Base-by-base conservation (phyloP, 73 alveolate genomes). In the Paramecium sonneborni region DNA sequence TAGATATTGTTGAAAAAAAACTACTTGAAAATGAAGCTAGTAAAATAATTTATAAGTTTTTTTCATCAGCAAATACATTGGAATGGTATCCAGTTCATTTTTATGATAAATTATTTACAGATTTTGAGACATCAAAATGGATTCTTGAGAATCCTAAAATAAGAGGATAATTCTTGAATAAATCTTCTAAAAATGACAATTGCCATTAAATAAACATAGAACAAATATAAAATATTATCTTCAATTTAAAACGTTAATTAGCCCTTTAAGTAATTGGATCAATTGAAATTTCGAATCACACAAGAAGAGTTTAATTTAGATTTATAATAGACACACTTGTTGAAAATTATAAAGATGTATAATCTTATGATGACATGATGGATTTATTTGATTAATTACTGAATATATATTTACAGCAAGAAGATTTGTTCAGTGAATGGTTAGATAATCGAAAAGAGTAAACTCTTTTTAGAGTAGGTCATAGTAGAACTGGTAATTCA, bases 21-120 rank as follows among this genome's bases (percentile, higher is more conserved):
- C 38, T 72, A 12, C 55, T 34, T 20, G 90, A 79, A 79, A 79
- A 79, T 41, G 90, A 79, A 44, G 46, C 69, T 43, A 79, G 76
- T 79, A 79, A 79, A 79, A 23, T 24, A 2, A 30, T 79, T 2
- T 79, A 15, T 18, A 43, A 24, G 30, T 79, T 79, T 24, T 79
- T 79, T 46, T 39, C 14, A 23, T 30, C 69, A 30, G 76, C 90
- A 11, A 23, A 30, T 79, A 38, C 32, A 20, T 8, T 44, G 69
- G 72, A 26, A 43, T 79, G 62, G 41, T 43, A 79, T 43, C 90
- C 90, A 0, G 12, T 79, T 1, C 55, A 79, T 38, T 79, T 79
- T 43, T 79, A 79, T 41, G 69, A 32, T 41, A 43, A 79, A 41
- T 24, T 79, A 79, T 79, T 79, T 21, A 79, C 69, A 79, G 90